Evolutionary conservation across 495 filamentous ascomycete genomes (phyloP).

Genomic region (Penicillium lagena): DNA sequence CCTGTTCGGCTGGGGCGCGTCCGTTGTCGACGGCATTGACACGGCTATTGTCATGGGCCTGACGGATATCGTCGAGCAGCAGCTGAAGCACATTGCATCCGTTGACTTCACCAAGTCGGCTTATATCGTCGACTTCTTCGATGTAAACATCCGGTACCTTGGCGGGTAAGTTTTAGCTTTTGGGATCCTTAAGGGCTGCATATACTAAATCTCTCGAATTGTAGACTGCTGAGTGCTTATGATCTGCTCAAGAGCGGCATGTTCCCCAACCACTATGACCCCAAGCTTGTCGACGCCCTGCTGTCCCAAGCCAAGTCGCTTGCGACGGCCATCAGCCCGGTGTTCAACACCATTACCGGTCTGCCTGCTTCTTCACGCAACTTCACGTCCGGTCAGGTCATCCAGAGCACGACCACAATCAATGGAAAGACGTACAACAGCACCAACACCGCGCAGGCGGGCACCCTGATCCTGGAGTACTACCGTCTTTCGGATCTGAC

Average conservation of each 20-base stretch:
- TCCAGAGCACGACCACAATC: slow-evolving; percentile 8
- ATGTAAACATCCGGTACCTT: slow-evolving; percentile 16
- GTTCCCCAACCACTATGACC: slow-evolving; percentile 11
- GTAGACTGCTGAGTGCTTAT: slow-evolving; percentile 15
- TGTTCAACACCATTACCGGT: slow-evolving; percentile 14
- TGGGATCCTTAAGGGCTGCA: neutral
- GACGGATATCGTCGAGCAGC: slow-evolving; percentile 15
- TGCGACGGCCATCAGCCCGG: slow-evolving; percentile 10
- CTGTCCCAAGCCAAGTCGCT: slow-evolving; percentile 13
- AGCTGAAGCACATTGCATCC: slow-evolving; percentile 13
- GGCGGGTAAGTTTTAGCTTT: slow-evolving; percentile 6
- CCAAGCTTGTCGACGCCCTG: slow-evolving; percentile 10
- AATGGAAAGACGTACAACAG: slow-evolving; percentile 15
- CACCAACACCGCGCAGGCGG: slow-evolving; percentile 16
- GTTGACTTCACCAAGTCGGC: slow-evolving; percentile 15
- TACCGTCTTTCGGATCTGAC: slow-evolving; percentile 16
- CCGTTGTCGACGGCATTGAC: slow-evolving; percentile 16
- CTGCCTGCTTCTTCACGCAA: slow-evolving; percentile 9
- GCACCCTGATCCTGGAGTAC: slow-evolving; percentile 17
- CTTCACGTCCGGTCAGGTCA: slow-evolving; percentile 6
- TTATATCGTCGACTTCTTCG: slow-evolving; percentile 12
- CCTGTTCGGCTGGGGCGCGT: slow-evolving; percentile 17
- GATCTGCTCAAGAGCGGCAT: slow-evolving; percentile 16
- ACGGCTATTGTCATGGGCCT: slow-evolving; percentile 18
- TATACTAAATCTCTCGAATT: neutral